Conservation (phyloP, 2,329 filamentous ascomycete genomes). For the Aaosphaeria arxii region DNA sequence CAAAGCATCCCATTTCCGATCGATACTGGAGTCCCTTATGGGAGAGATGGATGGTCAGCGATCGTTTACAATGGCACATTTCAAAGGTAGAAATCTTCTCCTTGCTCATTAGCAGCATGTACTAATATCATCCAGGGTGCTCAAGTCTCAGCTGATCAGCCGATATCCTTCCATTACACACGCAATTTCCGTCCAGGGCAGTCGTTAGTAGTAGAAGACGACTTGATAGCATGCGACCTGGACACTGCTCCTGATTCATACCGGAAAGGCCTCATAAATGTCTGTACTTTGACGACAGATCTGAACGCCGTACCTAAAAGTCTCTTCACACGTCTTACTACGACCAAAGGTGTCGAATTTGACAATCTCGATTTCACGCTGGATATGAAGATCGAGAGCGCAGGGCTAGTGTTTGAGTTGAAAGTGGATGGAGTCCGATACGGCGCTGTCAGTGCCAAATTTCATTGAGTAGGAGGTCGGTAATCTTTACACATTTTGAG, state of each 20-base stretch:
- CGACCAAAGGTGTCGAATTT: conserved; percentile 76
- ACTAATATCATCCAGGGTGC: conserved; percentile 55
- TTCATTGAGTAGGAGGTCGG: conserved; percentile 51
- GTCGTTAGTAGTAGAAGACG: conserved; percentile 74
- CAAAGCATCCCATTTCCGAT: conserved; percentile 69
- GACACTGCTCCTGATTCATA: conserved; percentile 60
- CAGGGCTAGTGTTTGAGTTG: conserved; percentile 72
- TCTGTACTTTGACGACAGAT: conserved; percentile 79
- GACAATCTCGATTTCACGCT: conserved; percentile 79
- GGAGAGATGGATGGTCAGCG: conserved; percentile 80
- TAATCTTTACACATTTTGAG: background rate
- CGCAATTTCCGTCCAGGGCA: conserved; percentile 79
- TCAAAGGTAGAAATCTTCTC: conserved; percentile 55
- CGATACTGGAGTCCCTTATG: conserved; percentile 77
- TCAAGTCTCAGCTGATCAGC: conserved; percentile 68
- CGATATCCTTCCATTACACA: conserved; percentile 81
- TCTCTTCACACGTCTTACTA: conserved; percentile 72
- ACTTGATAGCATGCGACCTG: conserved; percentile 72
- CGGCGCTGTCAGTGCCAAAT: conserved; percentile 74
- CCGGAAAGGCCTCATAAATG: conserved; percentile 58
- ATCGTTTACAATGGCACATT: conserved; percentile 85
- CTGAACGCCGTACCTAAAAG: conserved; percentile 70
- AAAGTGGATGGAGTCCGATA: conserved; percentile 77
- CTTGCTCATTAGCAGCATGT: background rate
- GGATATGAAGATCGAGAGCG: conserved; percentile 79